Percentiles rank a stretch among this genome's conserved stretches.
These are phyloP conservation scores for Lachancea cidri DNA, from an alignment of 805 yeast genomes.

Conservation along the genomic window DNA sequence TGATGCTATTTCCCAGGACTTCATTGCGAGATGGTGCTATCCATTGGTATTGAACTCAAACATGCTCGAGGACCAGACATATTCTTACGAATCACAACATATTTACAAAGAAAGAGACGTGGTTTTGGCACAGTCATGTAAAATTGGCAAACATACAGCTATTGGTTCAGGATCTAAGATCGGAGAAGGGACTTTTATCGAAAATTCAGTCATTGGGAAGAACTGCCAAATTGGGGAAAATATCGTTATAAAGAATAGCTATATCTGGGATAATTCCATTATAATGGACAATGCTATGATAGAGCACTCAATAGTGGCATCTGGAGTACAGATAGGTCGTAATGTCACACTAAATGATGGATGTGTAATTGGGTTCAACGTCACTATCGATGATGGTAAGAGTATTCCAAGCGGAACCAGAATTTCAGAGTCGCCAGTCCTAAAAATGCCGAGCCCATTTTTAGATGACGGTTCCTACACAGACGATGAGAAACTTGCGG, in stretches of 20 bases:
- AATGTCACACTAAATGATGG: slow-evolving; percentile 58
- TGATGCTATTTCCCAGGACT: slow-evolving; percentile 85
- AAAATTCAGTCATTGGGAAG: slow-evolving; percentile 77
- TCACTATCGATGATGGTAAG: slow-evolving; percentile 52
- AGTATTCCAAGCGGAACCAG: slow-evolving; percentile 46
- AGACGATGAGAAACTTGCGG: slow-evolving; percentile 22
- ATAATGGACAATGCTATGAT: slow-evolving; percentile 62
- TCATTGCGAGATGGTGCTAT: slow-evolving; percentile 86
- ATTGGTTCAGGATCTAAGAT: slow-evolving; percentile 74
- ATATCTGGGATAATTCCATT: slow-evolving; percentile 78
- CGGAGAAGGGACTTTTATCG: slow-evolving; percentile 66
- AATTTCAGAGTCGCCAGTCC: slow-evolving; percentile 46
- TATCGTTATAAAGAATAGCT: slow-evolving; percentile 65
- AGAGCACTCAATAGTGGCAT: slow-evolving; percentile 66
- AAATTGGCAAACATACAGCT: slow-evolving; percentile 71
- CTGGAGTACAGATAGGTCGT: slow-evolving; percentile 49
- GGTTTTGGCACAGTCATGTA: slow-evolving; percentile 90
- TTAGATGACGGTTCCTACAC: slow-evolving; percentile 28
- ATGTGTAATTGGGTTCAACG: slow-evolving; percentile 73
- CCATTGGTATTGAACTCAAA: slow-evolving; percentile 89
- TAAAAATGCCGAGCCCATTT: slow-evolving; percentile 20
- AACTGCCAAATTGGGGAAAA: slow-evolving; percentile 79
- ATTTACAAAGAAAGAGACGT: slow-evolving; percentile 85
- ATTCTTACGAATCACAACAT: slow-evolving; percentile 76
- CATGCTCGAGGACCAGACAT: slow-evolving; percentile 63